Evolutionary conservation across 176 grass and related monocot genomes (phyloP).

Genomic region (Thalia dealbata): DNA sequence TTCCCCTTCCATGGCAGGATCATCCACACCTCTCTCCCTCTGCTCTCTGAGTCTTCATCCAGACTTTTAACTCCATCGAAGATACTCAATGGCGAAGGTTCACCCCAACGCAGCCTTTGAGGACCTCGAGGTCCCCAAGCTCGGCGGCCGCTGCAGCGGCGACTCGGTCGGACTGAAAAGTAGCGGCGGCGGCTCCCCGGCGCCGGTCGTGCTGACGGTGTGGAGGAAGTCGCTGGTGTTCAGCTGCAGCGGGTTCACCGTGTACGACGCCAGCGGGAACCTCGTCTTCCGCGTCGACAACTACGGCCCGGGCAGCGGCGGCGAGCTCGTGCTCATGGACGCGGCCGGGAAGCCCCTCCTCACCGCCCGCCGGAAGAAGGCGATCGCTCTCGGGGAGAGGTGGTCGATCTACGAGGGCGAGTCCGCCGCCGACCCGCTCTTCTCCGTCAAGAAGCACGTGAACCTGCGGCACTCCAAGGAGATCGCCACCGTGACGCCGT

Average conservation of each 20-base stretch:
- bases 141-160: neutral
- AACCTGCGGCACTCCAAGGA: constrained; percentile 20
- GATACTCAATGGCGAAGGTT: constrained; percentile 45
- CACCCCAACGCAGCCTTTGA: constrained; percentile 35
- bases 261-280: constrained; percentile 64
- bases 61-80: neutral
- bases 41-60: neutral
- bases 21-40: neutral
- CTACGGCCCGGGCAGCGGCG: constrained; percentile 44
- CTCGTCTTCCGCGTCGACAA: constrained; percentile 77
- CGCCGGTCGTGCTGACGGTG: constrained; percentile 48
- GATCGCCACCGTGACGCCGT: constrained; percentile 35
- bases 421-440: constrained; percentile 32
- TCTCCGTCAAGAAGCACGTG: constrained; percentile 37
- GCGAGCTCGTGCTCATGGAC: constrained; percentile 87
- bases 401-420: constrained; percentile 57
- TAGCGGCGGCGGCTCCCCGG: no score
- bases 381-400: constrained; percentile 29
- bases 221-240: constrained; percentile 94
- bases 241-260: constrained; percentile 87
- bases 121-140: neutral
- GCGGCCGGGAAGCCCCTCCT: constrained; percentile 32
- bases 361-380: constrained; percentile 59
- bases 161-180: no score
- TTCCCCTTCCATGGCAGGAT: neutral